Conservation (phyloP, 2,329 filamentous ascomycete genomes). For the Nothomitra cinnamomea region DNA sequence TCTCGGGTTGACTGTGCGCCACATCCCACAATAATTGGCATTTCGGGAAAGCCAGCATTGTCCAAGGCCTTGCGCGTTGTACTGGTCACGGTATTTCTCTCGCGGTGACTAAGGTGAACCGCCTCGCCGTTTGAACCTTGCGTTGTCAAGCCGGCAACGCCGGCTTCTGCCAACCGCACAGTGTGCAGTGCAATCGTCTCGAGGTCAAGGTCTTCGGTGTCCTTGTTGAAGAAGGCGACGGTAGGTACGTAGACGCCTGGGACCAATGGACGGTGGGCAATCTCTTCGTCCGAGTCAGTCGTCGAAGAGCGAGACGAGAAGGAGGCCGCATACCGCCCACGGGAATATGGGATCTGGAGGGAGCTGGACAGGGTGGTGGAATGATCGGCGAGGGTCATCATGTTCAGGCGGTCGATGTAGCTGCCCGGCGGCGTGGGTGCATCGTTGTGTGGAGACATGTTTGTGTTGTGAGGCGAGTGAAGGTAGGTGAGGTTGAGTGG, state of each 20-base stretch:
- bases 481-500: background rate
- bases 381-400: background rate
- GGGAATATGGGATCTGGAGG: background rate
- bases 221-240: slow-evolving; percentile 52
- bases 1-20: slow-evolving; percentile 58
- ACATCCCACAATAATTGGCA: slow-evolving; percentile 63
- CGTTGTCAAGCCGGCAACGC: slow-evolving; percentile 56
- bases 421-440: background rate
- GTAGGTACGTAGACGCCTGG: slow-evolving; percentile 54
- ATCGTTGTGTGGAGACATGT: slow-evolving; percentile 1
- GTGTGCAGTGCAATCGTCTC: slow-evolving; percentile 40
- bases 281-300: slow-evolving; percentile 4
- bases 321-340: background rate
- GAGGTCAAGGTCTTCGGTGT: slow-evolving; percentile 48
- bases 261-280: background rate
- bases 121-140: slow-evolving; percentile 75
- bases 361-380: background rate
- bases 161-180: slow-evolving; percentile 52
- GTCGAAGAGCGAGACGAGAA: background rate
- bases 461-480: background rate
- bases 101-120: slow-evolving; percentile 55
- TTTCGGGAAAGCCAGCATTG: slow-evolving; percentile 41
- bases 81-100: slow-evolving; percentile 50
- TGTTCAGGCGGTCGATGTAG: background rate
- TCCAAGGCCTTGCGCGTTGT: slow-evolving; percentile 55